phyloP scores from a whole-genome alignment of 2,329 filamentous ascomycete species.

The Grosmannia penicillata region DNA sequence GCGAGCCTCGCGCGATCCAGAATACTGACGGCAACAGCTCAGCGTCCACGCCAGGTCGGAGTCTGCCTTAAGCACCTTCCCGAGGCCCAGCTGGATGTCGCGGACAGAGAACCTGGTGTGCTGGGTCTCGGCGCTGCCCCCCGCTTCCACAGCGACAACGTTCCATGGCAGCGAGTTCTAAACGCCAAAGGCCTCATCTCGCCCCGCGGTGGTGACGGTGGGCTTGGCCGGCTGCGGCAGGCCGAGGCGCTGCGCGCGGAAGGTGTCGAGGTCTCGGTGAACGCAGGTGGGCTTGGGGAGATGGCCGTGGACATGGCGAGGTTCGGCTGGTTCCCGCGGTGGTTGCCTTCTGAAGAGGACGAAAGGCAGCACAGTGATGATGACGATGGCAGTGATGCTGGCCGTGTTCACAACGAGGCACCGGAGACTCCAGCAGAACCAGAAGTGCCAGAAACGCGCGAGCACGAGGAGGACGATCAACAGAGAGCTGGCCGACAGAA shows the following conservation, averaged over 20 bases:
- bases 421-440: no score
- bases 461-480: no score
- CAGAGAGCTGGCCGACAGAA: no score
- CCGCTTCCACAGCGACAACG: constrained; percentile 58
- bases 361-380: no score
- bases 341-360: constrained; percentile 28
- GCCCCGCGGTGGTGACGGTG: constrained; percentile 32
- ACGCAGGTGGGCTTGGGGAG: constrained; percentile 32
- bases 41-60: constrained; percentile 72
- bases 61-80: constrained; percentile 75
- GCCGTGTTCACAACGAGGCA: no score
- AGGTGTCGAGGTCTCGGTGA: constrained; percentile 32
- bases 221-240: constrained; percentile 23
- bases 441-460: no score
- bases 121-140: constrained; percentile 25
- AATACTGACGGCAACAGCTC: constrained; percentile 30
- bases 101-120: no score
- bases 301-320: constrained; percentile 32
- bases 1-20: no score
- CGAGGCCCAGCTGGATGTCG: background rate
- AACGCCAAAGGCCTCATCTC: constrained; percentile 79
- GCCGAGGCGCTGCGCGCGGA: constrained; percentile 34
- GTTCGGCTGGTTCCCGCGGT: constrained; percentile 41
- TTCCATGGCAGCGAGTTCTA: constrained; percentile 91
- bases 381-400: constrained; percentile 14